Conservation (phyloP, 352 stramenopile species). For the Globisporangium nunn region DNA sequence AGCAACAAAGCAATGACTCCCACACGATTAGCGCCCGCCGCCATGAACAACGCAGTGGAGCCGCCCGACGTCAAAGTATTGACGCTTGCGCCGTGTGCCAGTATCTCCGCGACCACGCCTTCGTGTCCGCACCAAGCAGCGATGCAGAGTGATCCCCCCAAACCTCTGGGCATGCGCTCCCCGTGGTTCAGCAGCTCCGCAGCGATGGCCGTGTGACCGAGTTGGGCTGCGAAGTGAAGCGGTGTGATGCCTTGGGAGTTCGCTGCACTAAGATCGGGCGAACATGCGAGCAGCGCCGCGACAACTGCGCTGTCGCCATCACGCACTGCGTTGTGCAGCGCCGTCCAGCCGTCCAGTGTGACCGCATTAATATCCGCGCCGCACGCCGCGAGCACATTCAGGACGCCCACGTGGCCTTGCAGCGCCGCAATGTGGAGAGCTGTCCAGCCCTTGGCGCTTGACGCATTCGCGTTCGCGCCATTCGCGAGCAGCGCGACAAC, state of each 20-base stretch:
- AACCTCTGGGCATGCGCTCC: no score
- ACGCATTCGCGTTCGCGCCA: background rate
- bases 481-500: background rate
- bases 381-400: background rate
- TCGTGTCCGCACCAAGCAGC: background rate
- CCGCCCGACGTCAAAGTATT: background rate
- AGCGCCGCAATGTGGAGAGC: background rate
- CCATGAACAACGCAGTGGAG: background rate
- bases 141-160: background rate
- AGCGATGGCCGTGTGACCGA: background rate
- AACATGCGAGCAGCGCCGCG: background rate
- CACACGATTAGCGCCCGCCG: background rate
- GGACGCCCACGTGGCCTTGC: background rate
- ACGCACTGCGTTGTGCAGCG: background rate
- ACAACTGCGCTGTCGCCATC: background rate
- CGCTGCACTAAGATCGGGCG: background rate
- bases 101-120: background rate
- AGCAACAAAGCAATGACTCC: background rate
- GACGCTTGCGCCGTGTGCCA: background rate
- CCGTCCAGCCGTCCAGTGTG: background rate
- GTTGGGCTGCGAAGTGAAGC: background rate
- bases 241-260: background rate
- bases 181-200: background rate
- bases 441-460: background rate
- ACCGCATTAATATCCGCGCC: background rate